Percentiles rank a stretch among this genome's conserved stretches.
These are phyloP conservation scores for Pseudisothecium myosuroides DNA, from an alignment of 225 moss, liverwort and hornwort genomes.

Conservation along the genomic window DNA sequence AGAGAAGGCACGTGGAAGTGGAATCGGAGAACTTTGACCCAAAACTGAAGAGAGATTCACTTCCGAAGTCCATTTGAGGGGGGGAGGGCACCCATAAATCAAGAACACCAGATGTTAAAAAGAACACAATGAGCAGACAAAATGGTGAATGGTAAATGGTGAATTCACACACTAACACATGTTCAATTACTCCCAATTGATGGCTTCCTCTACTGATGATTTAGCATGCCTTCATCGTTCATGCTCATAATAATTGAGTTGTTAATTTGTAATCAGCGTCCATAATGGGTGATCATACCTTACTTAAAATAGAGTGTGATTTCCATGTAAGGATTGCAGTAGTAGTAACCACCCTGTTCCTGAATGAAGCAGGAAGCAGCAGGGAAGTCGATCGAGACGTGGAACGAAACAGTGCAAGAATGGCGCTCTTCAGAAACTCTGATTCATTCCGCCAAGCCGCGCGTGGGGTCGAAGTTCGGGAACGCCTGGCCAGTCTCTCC, in stretches of 20 bases:
- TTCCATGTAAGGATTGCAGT: background rate
- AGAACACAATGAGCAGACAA: background rate
- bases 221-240: background rate
- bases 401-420: conserved; percentile 10
- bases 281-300: background rate
- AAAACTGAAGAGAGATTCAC: background rate
- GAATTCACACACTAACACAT: background rate
- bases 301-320: background rate
- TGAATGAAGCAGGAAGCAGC: conserved; percentile 15
- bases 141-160: background rate
- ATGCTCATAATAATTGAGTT: background rate
- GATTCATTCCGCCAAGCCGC: conserved; percentile 32
- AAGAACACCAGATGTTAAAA: background rate
- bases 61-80: background rate
- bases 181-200: background rate
- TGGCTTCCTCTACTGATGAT: background rate
- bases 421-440: conserved; percentile 23
- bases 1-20: background rate
- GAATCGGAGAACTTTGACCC: background rate
- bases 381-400: background rate
- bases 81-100: no score
- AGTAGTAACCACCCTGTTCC: background rate
- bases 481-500: conserved; percentile 21
- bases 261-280: background rate
- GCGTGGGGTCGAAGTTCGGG: conserved; percentile 24